A percentile compares a stretch with the other conserved stretches of the same genome.
Conservation (phyloP, 352 stramenopile species). For the Elongisporangium anandrum region DNA sequence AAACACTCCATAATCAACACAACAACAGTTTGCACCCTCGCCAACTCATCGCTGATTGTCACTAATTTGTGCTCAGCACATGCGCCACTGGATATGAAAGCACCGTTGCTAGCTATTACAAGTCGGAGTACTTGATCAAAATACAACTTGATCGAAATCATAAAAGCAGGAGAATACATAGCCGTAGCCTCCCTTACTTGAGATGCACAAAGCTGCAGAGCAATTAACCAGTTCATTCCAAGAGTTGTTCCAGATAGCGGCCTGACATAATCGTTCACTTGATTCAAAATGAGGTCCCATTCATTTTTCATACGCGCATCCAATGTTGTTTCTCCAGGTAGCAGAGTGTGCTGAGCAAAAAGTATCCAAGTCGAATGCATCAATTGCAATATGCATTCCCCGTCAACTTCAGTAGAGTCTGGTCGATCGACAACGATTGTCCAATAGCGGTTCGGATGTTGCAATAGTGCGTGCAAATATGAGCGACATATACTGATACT, state of each 20-base stretch:
- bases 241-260: background rate
- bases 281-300: background rate
- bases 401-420: background rate
- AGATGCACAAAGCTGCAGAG: slow-evolving; percentile 9
- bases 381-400: background rate
- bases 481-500: background rate
- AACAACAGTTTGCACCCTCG: slow-evolving; percentile 14
- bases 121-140: background rate
- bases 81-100: slow-evolving; percentile 31
- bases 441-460: background rate
- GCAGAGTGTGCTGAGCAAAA: background rate
- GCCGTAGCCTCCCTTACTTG: background rate
- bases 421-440: background rate
- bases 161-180: background rate
- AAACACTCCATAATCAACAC: slow-evolving; percentile 19
- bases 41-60: slow-evolving; percentile 12
- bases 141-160: background rate
- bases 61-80: slow-evolving; percentile 12
- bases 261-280: background rate
- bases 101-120: slow-evolving; percentile 4
- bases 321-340: background rate
- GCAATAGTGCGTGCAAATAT: slow-evolving; percentile 1
- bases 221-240: slow-evolving; percentile 22
- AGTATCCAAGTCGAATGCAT: background rate
- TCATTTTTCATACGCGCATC: background rate